Base-by-base conservation (phyloP, 2,329 filamentous ascomycete species). In the Magnaporthiopsis incrustans region DNA sequence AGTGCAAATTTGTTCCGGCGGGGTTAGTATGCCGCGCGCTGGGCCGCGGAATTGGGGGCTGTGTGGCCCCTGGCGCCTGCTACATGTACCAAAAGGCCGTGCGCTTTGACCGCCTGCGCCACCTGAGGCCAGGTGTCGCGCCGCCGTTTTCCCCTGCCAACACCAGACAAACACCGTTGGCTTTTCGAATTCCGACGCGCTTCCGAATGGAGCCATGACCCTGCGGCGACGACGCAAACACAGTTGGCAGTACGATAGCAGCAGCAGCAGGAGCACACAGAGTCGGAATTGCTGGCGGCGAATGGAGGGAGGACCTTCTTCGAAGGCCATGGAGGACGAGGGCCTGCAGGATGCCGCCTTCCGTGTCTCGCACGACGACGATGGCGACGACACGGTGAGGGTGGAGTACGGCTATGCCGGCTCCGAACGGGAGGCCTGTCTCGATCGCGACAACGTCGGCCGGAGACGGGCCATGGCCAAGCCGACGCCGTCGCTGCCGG, bases 381-480 rank as follows among this genome's bases (percentile, higher is more conserved):
- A 27, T 27, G 57, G 30, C 26, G 57, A 32, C 26, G 57, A 27
- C 57, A 32, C 57, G 30, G n/a, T 32, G 26, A 18, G 57, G n/a
- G 57, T 22, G 11, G 57, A 8, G 25, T 58, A 58, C 27, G 56
- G 57, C 27, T 50, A 58, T 25, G 44, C 35, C 61, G 50, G 50
- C 26, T 61, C 60, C 60, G 60, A 63, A 53, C 58, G 53, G 10
- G 61, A 63, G 53, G 61, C 61, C 11, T 63, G 61, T 25, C 53
- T 63, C 53, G 61, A 63, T 33, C 27, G 50, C 22, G 56, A 57
- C 26, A 25, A 18, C 57, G 15, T 18, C 26, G 57, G 56, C 18
- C 61, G 56, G 53, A n/a, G 50, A 10, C 50, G 22, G 5, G 57
- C 57, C 50, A 50, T 56, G 30, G 56, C 61, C 2, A n/a, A 35